Evolutionary conservation across 192 early-diverging fungal genomes (phyloP).

Genomic region (Anaeromyces robustus): DNA sequence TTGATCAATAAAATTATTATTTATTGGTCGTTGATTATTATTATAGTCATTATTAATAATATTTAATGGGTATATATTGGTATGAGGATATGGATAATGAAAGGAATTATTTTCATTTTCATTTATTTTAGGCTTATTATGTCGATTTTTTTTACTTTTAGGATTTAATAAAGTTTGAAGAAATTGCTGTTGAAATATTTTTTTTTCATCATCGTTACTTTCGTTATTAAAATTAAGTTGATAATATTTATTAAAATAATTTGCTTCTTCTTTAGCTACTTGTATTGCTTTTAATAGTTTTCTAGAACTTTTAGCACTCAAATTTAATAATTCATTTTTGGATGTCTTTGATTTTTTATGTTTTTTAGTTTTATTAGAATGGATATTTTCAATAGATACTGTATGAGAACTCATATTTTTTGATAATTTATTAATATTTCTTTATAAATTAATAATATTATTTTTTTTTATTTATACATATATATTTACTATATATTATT

Average conservation of each 20-base stretch:
- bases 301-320: neutral
- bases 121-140: neutral
- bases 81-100: neutral
- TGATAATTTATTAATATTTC: too few relatives aligned
- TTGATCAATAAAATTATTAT: too few relatives aligned
- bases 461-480: too few relatives aligned
- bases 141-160: neutral
- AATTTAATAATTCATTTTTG: neutral
- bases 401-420: neutral
- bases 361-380: neutral
- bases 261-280: neutral
- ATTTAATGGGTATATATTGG: neutral
- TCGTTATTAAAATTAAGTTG: neutral
- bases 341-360: neutral
- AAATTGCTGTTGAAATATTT: neutral
- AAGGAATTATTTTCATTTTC: too few relatives aligned
- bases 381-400: neutral
- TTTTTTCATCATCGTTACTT: neutral
- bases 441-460: too few relatives aligned
- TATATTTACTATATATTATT: too few relatives aligned
- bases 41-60: too few relatives aligned
- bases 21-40: too few relatives aligned
- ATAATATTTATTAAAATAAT: neutral
- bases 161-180: neutral
- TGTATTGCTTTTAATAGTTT: neutral